phyloP scores from a whole-genome alignment of 2,329 filamentous ascomycete genomes.

The Intubia oerlemansii region DNA sequence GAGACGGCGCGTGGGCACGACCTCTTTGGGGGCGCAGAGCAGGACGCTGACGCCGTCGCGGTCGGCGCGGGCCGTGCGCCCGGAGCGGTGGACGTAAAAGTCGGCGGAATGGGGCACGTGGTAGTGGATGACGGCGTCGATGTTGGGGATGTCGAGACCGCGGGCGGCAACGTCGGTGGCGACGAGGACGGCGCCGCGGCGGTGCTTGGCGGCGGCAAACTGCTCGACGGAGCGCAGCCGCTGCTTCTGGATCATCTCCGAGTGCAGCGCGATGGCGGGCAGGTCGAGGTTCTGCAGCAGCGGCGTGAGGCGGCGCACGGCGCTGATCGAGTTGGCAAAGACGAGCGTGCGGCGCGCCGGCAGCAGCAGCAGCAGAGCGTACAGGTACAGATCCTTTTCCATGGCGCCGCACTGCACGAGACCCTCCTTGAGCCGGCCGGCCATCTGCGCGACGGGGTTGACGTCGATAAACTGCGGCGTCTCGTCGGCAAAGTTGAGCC shows the following conservation, averaged over 20 bases:
- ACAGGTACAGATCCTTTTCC: slow-evolving; percentile 94
- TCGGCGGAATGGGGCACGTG: slow-evolving; percentile 83
- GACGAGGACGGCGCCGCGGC: slow-evolving; percentile 46
- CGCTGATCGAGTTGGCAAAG: slow-evolving; percentile 90
- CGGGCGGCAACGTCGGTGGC: slow-evolving; percentile 88
- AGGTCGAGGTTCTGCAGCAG: slow-evolving; percentile 68
- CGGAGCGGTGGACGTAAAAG: slow-evolving; percentile 86
- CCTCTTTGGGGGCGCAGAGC: slow-evolving; percentile 81
- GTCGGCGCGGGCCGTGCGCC: slow-evolving; percentile 73
- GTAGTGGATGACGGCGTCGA: slow-evolving; percentile 85
- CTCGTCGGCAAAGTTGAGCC: slow-evolving; percentile 68
- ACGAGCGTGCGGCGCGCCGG: slow-evolving; percentile 64
- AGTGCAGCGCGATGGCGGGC: slow-evolving; percentile 61
- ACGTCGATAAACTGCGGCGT: slow-evolving; percentile 82
- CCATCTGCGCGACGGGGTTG: slow-evolving; percentile 79
- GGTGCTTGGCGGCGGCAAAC: slow-evolving; percentile 44
- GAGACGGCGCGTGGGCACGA: slow-evolving; percentile 60
- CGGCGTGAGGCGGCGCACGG: slow-evolving; percentile 68
- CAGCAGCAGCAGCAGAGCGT: slow-evolving; percentile 67
- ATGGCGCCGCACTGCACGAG: slow-evolving; percentile 80
- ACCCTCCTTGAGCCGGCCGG: slow-evolving; percentile 64
- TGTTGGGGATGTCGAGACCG: slow-evolving; percentile 78
- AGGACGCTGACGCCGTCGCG: slow-evolving; percentile 63
- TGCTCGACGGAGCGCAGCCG: slow-evolving; percentile 81
- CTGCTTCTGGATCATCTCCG: slow-evolving; percentile 89